Conservation (phyloP, 495 filamentous ascomycete species). For the Aspergillus sclerotioniger region DNA sequence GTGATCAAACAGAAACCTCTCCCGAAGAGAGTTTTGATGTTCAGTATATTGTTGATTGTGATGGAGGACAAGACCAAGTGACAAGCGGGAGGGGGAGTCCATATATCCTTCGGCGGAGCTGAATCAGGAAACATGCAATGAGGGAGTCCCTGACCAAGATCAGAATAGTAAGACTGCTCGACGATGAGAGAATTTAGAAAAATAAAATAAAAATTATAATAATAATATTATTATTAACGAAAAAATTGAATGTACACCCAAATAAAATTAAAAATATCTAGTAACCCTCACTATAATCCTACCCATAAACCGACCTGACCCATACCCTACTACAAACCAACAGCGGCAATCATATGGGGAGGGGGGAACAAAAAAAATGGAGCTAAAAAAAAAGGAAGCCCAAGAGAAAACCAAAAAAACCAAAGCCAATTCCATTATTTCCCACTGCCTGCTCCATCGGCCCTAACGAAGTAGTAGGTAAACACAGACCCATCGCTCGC, state of each 20-base stretch:
- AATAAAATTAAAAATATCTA: constrained; percentile 7
- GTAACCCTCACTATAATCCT: background rate
- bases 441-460: background rate
- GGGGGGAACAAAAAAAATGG: constrained; percentile 1
- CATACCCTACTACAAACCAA: background rate
- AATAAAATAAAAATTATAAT: constrained; percentile 5
- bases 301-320: background rate
- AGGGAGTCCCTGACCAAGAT: background rate
- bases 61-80: constrained; percentile 24
- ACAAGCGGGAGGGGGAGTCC: constrained; percentile 26
- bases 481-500: constrained; percentile 9
- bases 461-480: constrained; percentile 1
- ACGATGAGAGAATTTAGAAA: constrained; percentile 1
- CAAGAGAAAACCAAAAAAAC: background rate
- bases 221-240: background rate
- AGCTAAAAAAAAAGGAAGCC: background rate
- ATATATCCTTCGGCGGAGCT: constrained; percentile 20
- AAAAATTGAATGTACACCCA: constrained; percentile 1
- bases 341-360: constrained; percentile 3
- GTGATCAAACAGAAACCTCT: constrained; percentile 14
- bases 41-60: constrained; percentile 11
- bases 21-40: constrained; percentile 12
- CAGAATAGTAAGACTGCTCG: background rate
- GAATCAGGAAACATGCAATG: constrained; percentile 1
- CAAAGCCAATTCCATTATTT: background rate